Percentiles rank a stretch among this genome's conserved stretches.
Conservation (phyloP, 164 flowering plant species). For the Dillenia suffruticosa region DNA sequence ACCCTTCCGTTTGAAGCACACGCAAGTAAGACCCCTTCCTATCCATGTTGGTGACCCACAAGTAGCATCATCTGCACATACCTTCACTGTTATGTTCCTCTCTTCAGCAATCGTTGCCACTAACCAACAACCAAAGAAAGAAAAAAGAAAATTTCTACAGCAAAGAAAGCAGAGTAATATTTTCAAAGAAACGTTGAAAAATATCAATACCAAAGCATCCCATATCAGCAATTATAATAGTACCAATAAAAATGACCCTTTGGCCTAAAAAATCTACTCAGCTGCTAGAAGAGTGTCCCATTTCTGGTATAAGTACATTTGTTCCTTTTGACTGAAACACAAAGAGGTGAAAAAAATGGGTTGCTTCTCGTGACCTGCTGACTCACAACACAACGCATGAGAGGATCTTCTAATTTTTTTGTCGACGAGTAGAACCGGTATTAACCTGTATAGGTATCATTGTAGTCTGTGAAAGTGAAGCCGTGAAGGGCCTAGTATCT, state of each 20-base stretch:
- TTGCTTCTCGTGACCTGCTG: no score
- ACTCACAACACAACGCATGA: no score
- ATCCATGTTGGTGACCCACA: slow-evolving; percentile 58
- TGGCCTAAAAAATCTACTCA: background rate
- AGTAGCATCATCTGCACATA: slow-evolving; percentile 53
- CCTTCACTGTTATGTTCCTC: slow-evolving; percentile 2
- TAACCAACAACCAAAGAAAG: background rate
- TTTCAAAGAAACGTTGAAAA: slow-evolving; percentile 9
- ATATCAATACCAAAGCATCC: slow-evolving; percentile 16
- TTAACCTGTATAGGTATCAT: no score
- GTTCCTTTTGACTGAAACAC: background rate
- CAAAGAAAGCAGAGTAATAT: background rate
- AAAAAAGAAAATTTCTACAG: background rate
- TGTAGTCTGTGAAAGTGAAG: no score
- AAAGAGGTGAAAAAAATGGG: no score
- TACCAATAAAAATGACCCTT: background rate
- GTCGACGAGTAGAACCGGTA: no score
- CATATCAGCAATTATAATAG: slow-evolving; percentile 4
- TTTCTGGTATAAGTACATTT: slow-evolving; percentile 4
- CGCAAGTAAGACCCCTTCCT: slow-evolving; percentile 68
- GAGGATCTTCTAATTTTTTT: no score
- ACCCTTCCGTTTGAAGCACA: slow-evolving; percentile 73
- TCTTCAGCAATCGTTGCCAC: slow-evolving; percentile 3
- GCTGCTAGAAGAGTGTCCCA: background rate
- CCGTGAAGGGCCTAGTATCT: no score